Percentiles rank a stretch among this genome's conserved stretches.
These are phyloP conservation scores for Lophiotrema nucula DNA, from an alignment of 495 filamentous ascomycete species.

Conservation along the genomic window DNA sequence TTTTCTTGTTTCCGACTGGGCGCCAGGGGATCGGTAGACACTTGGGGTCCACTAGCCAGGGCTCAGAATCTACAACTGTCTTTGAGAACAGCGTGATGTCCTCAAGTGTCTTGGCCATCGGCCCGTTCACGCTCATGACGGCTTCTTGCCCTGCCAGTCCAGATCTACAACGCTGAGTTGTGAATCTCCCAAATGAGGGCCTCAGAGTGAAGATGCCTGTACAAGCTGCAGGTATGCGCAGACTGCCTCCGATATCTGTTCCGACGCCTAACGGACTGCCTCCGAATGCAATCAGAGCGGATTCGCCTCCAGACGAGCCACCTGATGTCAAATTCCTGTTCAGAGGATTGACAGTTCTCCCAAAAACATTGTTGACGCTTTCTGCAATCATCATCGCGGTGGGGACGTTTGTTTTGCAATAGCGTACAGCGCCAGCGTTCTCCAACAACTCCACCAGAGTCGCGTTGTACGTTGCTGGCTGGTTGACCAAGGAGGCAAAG, in stretches of 20 bases:
- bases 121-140: conserved; percentile 54
- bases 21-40: conserved; percentile 55
- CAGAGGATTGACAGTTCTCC: conserved; percentile 51
- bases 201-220: conserved; percentile 42
- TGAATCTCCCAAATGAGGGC: conserved; percentile 38
- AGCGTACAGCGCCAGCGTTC: conserved; percentile 35
- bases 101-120: conserved; percentile 50
- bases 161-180: conserved; percentile 30
- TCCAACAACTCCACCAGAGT: conserved; percentile 30
- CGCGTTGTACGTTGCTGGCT: conserved; percentile 44
- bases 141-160: conserved; percentile 42
- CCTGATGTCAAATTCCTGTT: conserved; percentile 51
- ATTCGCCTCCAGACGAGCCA: conserved; percentile 49
- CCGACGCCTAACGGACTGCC: conserved; percentile 45
- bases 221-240: conserved; percentile 42
- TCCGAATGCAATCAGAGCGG: conserved; percentile 43
- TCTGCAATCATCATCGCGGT: conserved; percentile 38
- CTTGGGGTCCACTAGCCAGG: conserved; percentile 50
- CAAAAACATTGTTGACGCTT: conserved; percentile 53
- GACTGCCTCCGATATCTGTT: conserved; percentile 44
- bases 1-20: conserved; percentile 39
- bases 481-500: conserved; percentile 42
- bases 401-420: conserved; percentile 47
- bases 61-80: conserved; percentile 49
- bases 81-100: conserved; percentile 54